These are phyloP conservation scores for Didymella keratinophila DNA, from an alignment of 2,329 filamentous ascomycete species.

Conservation along the genomic window DNA sequence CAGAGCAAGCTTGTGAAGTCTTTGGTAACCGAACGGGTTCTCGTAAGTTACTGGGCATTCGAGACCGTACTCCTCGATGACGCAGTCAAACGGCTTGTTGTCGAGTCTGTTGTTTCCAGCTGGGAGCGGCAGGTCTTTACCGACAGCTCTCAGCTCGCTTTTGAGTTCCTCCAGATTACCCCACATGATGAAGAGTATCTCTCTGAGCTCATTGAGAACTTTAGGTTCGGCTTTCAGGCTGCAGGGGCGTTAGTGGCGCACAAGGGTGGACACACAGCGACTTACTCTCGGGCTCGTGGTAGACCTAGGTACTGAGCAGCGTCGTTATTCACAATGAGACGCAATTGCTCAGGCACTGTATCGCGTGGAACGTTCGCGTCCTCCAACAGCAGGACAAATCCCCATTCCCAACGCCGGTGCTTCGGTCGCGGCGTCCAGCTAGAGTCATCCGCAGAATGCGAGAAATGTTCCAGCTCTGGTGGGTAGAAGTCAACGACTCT, in stretches of 20 bases:
- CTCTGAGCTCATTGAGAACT: conserved; percentile 64
- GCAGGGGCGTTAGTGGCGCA: conserved; percentile 16
- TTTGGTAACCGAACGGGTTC: conserved; percentile 31
- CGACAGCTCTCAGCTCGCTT: conserved; percentile 68
- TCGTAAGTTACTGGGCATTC: conserved; percentile 26
- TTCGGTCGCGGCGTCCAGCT: conserved; percentile 39
- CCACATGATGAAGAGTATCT: conserved; percentile 82
- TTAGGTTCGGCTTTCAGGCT: conserved; percentile 65
- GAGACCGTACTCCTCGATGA: conserved; percentile 38
- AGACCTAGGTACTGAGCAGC: conserved; percentile 65
- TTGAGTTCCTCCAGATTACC: conserved; percentile 68
- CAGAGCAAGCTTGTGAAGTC: conserved; percentile 33
- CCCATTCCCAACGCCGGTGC: conserved; percentile 79
- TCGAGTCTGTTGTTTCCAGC: conserved; percentile 38
- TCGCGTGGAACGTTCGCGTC: conserved; percentile 59
- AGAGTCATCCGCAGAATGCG: conserved; percentile 54
- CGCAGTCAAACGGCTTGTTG: conserved; percentile 55
- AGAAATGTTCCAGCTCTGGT: conserved; percentile 73
- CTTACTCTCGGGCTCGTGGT: conserved; percentile 64
- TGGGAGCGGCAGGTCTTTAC: conserved; percentile 35
- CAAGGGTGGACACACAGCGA: not conserved
- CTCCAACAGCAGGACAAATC: conserved; percentile 80
- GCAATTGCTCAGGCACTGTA: conserved; percentile 57
- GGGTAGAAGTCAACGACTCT: conserved; percentile 87
- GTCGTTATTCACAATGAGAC: conserved; percentile 71